Evolutionary conservation across 1,139 yeast species (phyloP), one percentile per base, ranked within the genome.

Genomic region (Hemisphaericaspora xylofermentans): DNA sequence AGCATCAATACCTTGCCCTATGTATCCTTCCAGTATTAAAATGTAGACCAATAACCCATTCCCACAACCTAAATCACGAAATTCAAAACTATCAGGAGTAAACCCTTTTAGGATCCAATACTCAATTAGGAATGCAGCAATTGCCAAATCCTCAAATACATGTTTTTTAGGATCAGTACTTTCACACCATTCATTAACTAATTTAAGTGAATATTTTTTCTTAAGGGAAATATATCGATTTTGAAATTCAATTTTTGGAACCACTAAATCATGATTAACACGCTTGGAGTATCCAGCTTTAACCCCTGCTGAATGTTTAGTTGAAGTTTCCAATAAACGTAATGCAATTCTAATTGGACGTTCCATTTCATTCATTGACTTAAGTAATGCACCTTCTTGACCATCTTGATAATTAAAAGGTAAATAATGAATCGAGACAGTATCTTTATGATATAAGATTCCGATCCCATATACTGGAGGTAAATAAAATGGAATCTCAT

Each of bases 91-190:
- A 26, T 69, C 68, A 30, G 62, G 62, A 28, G 64, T 57, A 50
- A 83, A 86, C 5, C 39, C 37, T 43, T 78, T 77, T 35, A 74
- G 67, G 6, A 66, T 66, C 98, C 98, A 91, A 30, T 88, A 72
- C 59, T 88, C 96, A n/a, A 91, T 85, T 44, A 93, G 68, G 53
- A 91, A 93, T 0, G 98, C 96, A 0, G 98, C 98, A 51, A 93
- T 91, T 2, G 96, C 95, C 42, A 93, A 76, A 58, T 93, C 98
- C 66, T 93, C 98, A 65, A 91, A 93, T 0, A 91, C 98, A 63
- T 93, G 98, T 60, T 93, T 93, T 52, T 83, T 78, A 1, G 98
- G 98, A 61, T 93, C 97, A 2, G 98, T 93, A 35, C 84, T 82
- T 61, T 93, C 98, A 16, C 75, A 80, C 98, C 98, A 93, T 51